Conservation (phyloP, 371 early-diverging fungal species). For the Polyrhizophydium stewartii region DNA sequence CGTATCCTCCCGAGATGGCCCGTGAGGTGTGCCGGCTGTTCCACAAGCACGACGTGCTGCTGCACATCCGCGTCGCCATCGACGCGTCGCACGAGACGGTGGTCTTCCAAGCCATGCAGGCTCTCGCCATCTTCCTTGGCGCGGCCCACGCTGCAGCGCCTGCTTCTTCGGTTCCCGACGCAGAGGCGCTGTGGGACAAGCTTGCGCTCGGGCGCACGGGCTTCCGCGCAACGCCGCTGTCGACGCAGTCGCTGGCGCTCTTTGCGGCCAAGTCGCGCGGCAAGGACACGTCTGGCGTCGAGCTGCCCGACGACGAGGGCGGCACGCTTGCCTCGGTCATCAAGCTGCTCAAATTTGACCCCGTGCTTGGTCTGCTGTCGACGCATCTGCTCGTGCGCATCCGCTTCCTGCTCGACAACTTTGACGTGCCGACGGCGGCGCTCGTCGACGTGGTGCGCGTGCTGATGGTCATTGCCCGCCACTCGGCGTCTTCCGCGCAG, state of each 20-base stretch:
- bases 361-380: constrained; percentile 47
- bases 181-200: constrained; percentile 30
- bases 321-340: constrained; percentile 40
- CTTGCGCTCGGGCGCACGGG: constrained; percentile 6
- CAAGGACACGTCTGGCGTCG: background rate
- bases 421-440: constrained; percentile 30
- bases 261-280: constrained; percentile 3
- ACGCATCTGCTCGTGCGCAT: constrained; percentile 57
- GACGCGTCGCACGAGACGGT: constrained; percentile 64
- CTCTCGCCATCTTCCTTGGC: constrained; percentile 36
- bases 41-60: constrained; percentile 12
- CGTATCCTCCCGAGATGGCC: constrained; percentile 31
- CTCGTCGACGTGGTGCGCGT: constrained; percentile 43
- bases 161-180: constrained; percentile 3
- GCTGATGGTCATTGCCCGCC: constrained; percentile 41
- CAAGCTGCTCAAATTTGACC: constrained; percentile 29
- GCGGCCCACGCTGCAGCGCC: constrained; percentile 7
- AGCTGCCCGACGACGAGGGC: constrained; percentile 13
- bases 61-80: constrained; percentile 50
- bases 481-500: constrained; percentile 42
- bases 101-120: constrained; percentile 47
- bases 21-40: constrained; percentile 7
- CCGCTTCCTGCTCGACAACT: constrained; percentile 40
- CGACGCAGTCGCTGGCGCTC: constrained; percentile 1
- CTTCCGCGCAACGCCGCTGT: constrained; percentile 12